Evolutionary conservation across 805 yeast species (phyloP).

Genomic region (Danielozyma ontarioensis): DNA sequence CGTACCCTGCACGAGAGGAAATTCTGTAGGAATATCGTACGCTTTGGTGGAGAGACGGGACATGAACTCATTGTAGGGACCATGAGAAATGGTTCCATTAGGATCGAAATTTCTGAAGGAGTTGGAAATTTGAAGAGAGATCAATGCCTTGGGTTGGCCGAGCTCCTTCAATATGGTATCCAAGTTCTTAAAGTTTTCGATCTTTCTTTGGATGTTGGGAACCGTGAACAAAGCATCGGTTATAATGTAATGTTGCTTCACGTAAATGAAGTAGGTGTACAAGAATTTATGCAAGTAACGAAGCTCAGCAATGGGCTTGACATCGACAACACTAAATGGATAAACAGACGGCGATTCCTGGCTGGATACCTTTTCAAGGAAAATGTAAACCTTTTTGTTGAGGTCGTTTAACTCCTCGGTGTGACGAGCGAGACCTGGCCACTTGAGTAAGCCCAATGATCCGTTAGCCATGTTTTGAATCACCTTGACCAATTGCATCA

Average conservation of each 20-base stretch:
- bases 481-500: conserved; percentile 75
- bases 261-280: conserved; percentile 28
- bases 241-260: conserved; percentile 24
- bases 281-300: conserved; percentile 37
- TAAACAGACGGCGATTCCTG: conserved; percentile 9
- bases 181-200: conserved; percentile 29
- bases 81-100: conserved; percentile 42
- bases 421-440: conserved; percentile 48
- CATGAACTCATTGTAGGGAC: conserved; percentile 68
- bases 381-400: conserved; percentile 22
- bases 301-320: conserved; percentile 32
- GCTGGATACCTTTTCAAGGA: conserved; percentile 21
- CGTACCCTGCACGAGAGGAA: conserved; percentile 53
- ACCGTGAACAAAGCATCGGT: conserved; percentile 12
- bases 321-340: conserved; percentile 19
- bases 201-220: conserved; percentile 15
- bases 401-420: conserved; percentile 32
- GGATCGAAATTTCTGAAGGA: conserved; percentile 37
- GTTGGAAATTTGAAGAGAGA: conserved; percentile 53
- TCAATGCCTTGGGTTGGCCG: conserved; percentile 57
- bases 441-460: conserved; percentile 57
- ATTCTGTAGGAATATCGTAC: conserved; percentile 37
- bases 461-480: conserved; percentile 87
- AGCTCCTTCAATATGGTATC: conserved; percentile 43
- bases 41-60: conserved; percentile 56